These are phyloP conservation scores for Cucurbita maxima DNA, from an alignment of 306 rosid species.

Conservation along the genomic window DNA sequence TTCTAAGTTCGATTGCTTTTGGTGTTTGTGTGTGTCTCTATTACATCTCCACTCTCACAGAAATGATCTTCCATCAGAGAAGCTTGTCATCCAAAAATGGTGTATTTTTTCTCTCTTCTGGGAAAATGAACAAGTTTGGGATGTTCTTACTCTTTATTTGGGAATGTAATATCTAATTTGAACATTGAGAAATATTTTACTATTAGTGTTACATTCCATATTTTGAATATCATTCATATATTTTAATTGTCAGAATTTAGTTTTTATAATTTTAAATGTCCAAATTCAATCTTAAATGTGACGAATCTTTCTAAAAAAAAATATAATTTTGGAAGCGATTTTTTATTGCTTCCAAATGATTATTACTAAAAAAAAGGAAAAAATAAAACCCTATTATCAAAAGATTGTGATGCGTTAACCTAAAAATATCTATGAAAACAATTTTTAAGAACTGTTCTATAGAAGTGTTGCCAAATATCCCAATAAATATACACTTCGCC, in stretches of 20 bases:
- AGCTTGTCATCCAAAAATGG: background rate
- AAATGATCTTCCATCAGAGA: background rate
- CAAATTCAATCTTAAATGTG: too few species aligned
- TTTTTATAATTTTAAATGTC: too few species aligned
- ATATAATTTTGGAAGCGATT: too few species aligned
- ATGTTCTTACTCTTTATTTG: background rate
- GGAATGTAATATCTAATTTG: background rate
- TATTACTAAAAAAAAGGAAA: too few species aligned
- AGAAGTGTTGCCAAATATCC: background rate
- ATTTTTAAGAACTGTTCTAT: background rate
- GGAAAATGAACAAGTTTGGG: background rate
- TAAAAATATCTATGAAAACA: background rate
- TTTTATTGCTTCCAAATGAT: too few species aligned
- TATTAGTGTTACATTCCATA: background rate
- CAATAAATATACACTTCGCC: too few species aligned
- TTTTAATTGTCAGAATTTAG: too few species aligned
- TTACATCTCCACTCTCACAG: background rate
- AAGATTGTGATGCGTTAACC: too few species aligned
- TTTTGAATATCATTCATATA: too few species aligned
- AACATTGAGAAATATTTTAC: background rate
- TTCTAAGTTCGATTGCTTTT: background rate
- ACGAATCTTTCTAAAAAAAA: too few species aligned
- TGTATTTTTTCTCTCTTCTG: background rate
- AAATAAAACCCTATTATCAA: too few species aligned
- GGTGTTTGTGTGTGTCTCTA: background rate